Conservation (phyloP, 2,329 filamentous ascomycete genomes). For the Chrysoporthe austroafricana region DNA sequence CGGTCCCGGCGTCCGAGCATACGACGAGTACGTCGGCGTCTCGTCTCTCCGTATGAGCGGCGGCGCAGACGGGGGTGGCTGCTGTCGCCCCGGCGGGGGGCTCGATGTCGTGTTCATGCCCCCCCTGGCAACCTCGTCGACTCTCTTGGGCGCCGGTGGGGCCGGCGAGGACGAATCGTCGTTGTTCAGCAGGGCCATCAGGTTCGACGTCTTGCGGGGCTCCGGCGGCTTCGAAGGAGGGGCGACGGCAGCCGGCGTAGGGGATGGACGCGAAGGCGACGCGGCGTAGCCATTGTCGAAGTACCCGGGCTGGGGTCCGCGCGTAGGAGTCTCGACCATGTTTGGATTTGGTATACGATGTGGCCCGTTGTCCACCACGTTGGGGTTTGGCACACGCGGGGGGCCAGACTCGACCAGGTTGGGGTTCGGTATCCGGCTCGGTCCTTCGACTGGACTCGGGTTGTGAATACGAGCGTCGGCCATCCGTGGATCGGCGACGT, state of each 20-base stretch:
- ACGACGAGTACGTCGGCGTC: conserved; percentile 49
- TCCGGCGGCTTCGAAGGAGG: conserved; percentile 49
- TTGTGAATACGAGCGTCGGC: conserved; percentile 18
- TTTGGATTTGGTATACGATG: conserved; percentile 27
- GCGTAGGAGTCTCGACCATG: conserved; percentile 24
- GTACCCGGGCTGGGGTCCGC: conserved; percentile 32
- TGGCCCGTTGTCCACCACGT: conserved; percentile 22
- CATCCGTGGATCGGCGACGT: conserved; percentile 19
- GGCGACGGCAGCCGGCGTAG: conserved; percentile 45
- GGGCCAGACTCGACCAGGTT: conserved; percentile 18
- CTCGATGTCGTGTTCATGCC: conserved; percentile 51
- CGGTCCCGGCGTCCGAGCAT: conserved; percentile 45
- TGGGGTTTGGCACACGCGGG: conserved; percentile 26
- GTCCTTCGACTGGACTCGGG: conserved; percentile 20
- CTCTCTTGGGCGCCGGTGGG: conserved; percentile 53
- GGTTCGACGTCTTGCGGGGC: conserved; percentile 61
- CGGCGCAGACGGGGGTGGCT: conserved; percentile 40
- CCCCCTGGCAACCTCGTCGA: conserved; percentile 49
- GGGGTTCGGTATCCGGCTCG: conserved; percentile 22
- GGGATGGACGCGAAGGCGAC: conserved; percentile 34
- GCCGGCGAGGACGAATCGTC: conserved; percentile 52
- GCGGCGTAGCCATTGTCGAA: conserved; percentile 26
- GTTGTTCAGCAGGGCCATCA: conserved; percentile 67
- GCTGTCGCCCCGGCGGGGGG: conserved; percentile 52
- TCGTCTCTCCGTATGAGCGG: conserved; percentile 56